Conservation (phyloP, 2,329 filamentous ascomycete genomes). For the Apiospora arundinis region DNA sequence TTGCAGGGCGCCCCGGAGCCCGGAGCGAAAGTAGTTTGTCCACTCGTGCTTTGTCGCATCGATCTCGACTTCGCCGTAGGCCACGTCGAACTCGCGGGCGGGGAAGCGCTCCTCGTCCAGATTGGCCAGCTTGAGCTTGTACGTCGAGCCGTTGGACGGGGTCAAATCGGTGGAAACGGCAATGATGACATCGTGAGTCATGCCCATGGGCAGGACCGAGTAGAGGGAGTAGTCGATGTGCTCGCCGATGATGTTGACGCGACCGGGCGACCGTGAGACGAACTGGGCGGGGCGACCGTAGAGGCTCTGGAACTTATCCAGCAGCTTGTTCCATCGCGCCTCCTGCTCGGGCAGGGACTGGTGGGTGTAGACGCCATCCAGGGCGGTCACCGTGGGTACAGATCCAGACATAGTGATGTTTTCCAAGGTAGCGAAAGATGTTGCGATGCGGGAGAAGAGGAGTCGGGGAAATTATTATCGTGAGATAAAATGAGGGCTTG, state of each 20-base stretch:
- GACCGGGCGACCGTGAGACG: slow-evolving; percentile 86
- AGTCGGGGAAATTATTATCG: neutral
- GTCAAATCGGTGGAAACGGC: slow-evolving; percentile 68
- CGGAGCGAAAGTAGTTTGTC: slow-evolving; percentile 98
- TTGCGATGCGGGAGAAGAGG: neutral
- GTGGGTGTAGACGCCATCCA: slow-evolving; percentile 83
- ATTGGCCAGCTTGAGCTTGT: slow-evolving; percentile 80
- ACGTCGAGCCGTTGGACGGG: slow-evolving; percentile 56
- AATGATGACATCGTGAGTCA: slow-evolving; percentile 88
- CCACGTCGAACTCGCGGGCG: slow-evolving; percentile 74
- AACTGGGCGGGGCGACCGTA: slow-evolving; percentile 80
- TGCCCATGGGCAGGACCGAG: slow-evolving; percentile 93
- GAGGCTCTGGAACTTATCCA: slow-evolving; percentile 71
- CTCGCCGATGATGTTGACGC: slow-evolving; percentile 98
- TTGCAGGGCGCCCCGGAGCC: slow-evolving; percentile 80
- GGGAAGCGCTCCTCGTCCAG: slow-evolving; percentile 78
- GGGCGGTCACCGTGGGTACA: slow-evolving; percentile 77
- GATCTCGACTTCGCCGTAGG: slow-evolving; percentile 72
- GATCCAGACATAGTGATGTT: slow-evolving; percentile 54
- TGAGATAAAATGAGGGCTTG: neutral
- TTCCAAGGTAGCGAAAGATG: slow-evolving; percentile 9
- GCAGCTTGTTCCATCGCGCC: slow-evolving; percentile 76
- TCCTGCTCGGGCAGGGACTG: slow-evolving; percentile 72
- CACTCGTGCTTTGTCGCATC: slow-evolving; percentile 88
- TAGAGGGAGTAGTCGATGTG: slow-evolving; percentile 99